These are phyloP conservation scores for Fusarium albidum DNA, from an alignment of 2,329 filamentous ascomycete species.

Conservation along the genomic window DNA sequence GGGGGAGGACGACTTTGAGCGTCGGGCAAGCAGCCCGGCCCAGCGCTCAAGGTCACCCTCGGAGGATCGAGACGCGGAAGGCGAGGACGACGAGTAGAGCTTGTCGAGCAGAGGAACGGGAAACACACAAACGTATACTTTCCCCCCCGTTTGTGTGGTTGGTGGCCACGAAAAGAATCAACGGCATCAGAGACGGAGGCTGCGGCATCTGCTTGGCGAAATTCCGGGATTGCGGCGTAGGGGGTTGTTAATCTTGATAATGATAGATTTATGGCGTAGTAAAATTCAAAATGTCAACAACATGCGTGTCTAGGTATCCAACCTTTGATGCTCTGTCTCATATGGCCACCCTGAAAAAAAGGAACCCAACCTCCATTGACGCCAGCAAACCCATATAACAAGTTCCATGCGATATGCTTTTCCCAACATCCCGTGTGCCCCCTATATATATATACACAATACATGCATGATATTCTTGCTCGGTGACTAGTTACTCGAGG, in stretches of 20 bases:
- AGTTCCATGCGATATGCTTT: slow-evolving; percentile 6
- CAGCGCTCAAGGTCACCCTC: slow-evolving; percentile 41
- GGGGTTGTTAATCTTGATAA: slow-evolving; percentile 34
- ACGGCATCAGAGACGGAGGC: slow-evolving; percentile 11
- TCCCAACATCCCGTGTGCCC: background rate
- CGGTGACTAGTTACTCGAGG: background rate
- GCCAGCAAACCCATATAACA: slow-evolving; percentile 9
- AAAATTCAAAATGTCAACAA: slow-evolving; percentile 8
- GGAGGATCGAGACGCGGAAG: slow-evolving; percentile 53
- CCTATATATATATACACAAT: background rate
- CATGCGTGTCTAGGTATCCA: background rate
- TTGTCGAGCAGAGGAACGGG: background rate
- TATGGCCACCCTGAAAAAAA: background rate
- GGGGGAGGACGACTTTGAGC: slow-evolving; percentile 31
- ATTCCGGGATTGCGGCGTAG: slow-evolving; percentile 27
- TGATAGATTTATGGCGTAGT: slow-evolving; percentile 33
- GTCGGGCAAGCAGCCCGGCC: slow-evolving; percentile 33
- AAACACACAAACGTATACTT: slow-evolving; percentile 4
- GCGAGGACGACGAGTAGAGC: slow-evolving; percentile 52
- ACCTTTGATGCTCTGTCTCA: background rate
- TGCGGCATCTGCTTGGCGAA: slow-evolving; percentile 24
- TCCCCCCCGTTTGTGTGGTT: slow-evolving; percentile 9
- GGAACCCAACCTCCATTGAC: slow-evolving; percentile 5
- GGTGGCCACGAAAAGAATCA: slow-evolving; percentile 4
- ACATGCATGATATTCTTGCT: slow-evolving; percentile 2